Base-by-base conservation (phyloP, 306 rosid genomes). In the Quercus wislizeni region DNA sequence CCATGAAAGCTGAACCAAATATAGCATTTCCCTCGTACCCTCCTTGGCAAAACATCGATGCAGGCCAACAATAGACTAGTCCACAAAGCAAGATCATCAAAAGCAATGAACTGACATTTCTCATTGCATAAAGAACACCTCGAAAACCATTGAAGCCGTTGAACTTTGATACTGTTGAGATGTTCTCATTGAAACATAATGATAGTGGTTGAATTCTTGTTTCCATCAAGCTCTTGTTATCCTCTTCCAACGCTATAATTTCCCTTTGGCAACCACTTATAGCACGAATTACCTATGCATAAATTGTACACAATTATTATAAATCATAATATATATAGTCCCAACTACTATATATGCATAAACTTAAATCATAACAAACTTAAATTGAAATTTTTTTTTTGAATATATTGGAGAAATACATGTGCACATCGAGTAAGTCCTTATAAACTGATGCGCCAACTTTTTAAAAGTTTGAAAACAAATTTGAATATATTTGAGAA, bases 141-240 rank as follows among this genome's bases (percentile, higher is more conserved):
- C 97, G 52, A 38, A 93, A 93, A n/a, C 97, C 97, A 57, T 83
- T 89, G 81, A 91, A 93, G 23, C 94, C 97, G 33, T 91, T 93
- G 19, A 86, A 68, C 78, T 84, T 93, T 13, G 96, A 93, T 76
- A 85, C 89, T 55, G 77, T 67, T 0, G 85, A 87, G 5, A 84
- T 59, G 81, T 73, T 85, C 28, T 81, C 86, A 28, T 80, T 84
- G 31, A 84, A 20, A 76, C 87, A 79, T 5, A 84, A 84, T 1
- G 92, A 86, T 54, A 93, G 72, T 76, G 92, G 71, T 56, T 87
- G 87, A 61, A 91, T 91, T 85, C 92, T 89, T 74, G 94, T 87
- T 76, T 87, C 91, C 84, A 89, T 80, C 74, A 93, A 76, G 56
- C 83, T 87, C 68, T 84, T 88, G 80, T 93, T 93, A 46, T 93